phyloP scores from a whole-genome alignment of 768 basidiomycete genomes.

The Lentinula boryana region DNA sequence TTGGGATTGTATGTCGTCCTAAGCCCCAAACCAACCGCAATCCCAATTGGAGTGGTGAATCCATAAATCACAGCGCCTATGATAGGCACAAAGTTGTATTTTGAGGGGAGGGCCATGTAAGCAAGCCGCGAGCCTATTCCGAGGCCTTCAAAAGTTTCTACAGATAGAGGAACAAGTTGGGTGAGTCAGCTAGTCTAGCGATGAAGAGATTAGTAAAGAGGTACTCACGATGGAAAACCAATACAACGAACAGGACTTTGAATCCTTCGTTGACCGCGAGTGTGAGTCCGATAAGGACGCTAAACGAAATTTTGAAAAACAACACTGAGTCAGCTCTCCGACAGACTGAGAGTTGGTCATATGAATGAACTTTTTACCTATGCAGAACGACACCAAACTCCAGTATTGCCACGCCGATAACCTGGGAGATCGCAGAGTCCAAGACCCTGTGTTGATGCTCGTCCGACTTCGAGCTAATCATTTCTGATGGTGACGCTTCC shows the following conservation, averaged over 20 bases:
- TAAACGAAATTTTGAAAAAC: constrained; percentile 19
- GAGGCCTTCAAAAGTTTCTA: constrained; percentile 92
- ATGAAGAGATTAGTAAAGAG: neutral
- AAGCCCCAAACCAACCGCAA: constrained; percentile 78
- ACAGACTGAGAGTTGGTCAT: neutral
- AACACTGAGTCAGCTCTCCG: neutral
- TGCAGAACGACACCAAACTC: constrained; percentile 93
- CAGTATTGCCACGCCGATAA: constrained; percentile 84
- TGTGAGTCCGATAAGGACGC: constrained; percentile 83
- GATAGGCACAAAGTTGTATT: constrained; percentile 53
- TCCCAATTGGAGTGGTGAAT: constrained; percentile 80
- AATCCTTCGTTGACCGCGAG: constrained; percentile 84
- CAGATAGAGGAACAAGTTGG: neutral
- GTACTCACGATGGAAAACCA: constrained; percentile 85
- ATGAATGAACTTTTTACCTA: constrained; percentile 33
- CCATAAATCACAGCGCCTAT: constrained; percentile 62
- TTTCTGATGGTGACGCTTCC: constrained; percentile 21
- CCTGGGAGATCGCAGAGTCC: constrained; percentile 53
- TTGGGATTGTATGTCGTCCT: constrained; percentile 77
- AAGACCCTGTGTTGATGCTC: constrained; percentile 10
- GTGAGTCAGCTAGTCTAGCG: neutral
- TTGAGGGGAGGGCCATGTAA: constrained; percentile 52
- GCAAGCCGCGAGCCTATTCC: constrained; percentile 90
- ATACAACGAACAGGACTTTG: constrained; percentile 81
- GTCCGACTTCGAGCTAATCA: constrained; percentile 2